A percentile compares a stretch with the other conserved stretches of the same genome.
These are phyloP conservation scores for Hypoxylon sp. DNA, from an alignment of 2,329 filamentous ascomycete species.

Conservation along the genomic window DNA sequence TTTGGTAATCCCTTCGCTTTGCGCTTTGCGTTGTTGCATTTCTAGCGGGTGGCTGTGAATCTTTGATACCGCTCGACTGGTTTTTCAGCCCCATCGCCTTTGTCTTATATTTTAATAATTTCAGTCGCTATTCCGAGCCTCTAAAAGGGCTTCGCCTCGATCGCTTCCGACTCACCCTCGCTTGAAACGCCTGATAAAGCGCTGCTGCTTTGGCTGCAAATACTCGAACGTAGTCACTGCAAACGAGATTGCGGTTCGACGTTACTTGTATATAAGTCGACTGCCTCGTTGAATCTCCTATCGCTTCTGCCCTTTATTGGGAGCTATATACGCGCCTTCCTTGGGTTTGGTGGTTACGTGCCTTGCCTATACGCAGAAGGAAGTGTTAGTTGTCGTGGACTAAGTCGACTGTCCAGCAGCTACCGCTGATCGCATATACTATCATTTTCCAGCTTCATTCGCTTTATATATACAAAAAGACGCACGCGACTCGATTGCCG, in stretches of 20 bases:
- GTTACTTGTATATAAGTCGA: slow-evolving; percentile 38
- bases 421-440: slow-evolving; percentile 13
- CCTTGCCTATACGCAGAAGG: slow-evolving; percentile 23
- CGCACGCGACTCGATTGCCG: slow-evolving; percentile 29
- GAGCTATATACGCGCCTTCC: slow-evolving; percentile 24
- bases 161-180: slow-evolving; percentile 35
- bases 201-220: slow-evolving; percentile 29
- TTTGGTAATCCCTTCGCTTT: slow-evolving; percentile 38
- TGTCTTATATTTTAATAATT: slow-evolving; percentile 36
- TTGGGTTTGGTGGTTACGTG: slow-evolving; percentile 10
- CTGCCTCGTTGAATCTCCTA: slow-evolving; percentile 16
- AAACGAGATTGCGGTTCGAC: slow-evolving; percentile 14
- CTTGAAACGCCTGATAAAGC: slow-evolving; percentile 38
- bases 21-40: slow-evolving; percentile 34
- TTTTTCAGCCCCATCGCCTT: slow-evolving; percentile 24
- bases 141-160: slow-evolving; percentile 26
- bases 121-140: slow-evolving; percentile 34
- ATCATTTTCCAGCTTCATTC: slow-evolving; percentile 31
- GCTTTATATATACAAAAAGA: slow-evolving; percentile 31
- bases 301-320: slow-evolving; percentile 18
- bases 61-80: slow-evolving; percentile 28
- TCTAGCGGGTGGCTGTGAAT: slow-evolving; percentile 37
- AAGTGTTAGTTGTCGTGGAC: slow-evolving; percentile 16
- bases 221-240: slow-evolving; percentile 30
- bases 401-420: slow-evolving; percentile 2